Base-by-base conservation (phyloP, 352 stramenopile genomes). In the Phytophthora chlamydospora region DNA sequence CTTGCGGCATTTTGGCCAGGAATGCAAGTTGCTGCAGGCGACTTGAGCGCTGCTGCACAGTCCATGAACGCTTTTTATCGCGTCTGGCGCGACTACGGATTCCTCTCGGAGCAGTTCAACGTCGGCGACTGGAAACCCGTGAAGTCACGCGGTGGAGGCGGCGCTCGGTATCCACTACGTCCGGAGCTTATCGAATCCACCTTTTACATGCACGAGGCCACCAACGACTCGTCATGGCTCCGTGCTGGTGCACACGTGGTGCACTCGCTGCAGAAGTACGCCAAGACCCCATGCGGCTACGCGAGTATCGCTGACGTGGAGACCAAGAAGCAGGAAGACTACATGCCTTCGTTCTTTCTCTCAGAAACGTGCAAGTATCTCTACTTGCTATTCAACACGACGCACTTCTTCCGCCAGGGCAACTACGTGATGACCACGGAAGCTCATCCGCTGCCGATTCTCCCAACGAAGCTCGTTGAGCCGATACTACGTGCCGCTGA, bases 301-400 rank as follows among this genome's bases (percentile, higher is more conserved):
- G 94, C 95, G 34, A 95, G 84, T 17, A 88, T 96, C 40, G 68
- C 66, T 8, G 81, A 98, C 64, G 78, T 98, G 12, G 79, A 96
- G 54, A 89, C 81, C 8, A 82, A 93, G 70, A 56, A 83, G 78
- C 84, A 98, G 42, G 80, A 97, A 14, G 91, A 99, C 62, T 89
- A 97, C 62, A 99, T 99, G 98, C 97, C 97, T 41, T 98, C 90
- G 6, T 99, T 98, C 66, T 99, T 99, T 66, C 81, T 99, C 0
- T 98, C 92, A 10, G 98, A 99, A 77, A 99, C 98, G 11, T 90
- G 98, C 70, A 99, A 99, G 73, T 99, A 99, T 73, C 78, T 99
- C 3, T 99, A 98, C 74, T 62, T 99, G 45, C 91, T 99, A 4
- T 99, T 93, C 49, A 88, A 92, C 64, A 88, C 75, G 39, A 91